Evolutionary conservation across 1,284 basidiomycete genomes (phyloP).

Genomic region (Rhizoctonia solani): DNA sequence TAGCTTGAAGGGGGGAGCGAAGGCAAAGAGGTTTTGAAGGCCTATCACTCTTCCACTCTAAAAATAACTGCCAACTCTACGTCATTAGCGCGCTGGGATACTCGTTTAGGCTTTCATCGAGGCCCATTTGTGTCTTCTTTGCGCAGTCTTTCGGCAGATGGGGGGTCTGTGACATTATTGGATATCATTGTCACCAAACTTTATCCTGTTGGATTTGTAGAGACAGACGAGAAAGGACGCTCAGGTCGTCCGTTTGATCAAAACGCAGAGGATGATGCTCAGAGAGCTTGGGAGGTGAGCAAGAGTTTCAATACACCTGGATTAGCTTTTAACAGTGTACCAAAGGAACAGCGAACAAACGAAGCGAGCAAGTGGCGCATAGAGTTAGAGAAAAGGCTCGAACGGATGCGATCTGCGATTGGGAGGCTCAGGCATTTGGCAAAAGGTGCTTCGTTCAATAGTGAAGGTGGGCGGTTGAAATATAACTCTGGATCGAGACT

Average conservation of each 20-base stretch:
- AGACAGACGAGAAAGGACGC: slow-evolving; percentile 48
- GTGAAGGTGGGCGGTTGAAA: slow-evolving; percentile 52
- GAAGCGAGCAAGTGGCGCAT: slow-evolving; percentile 59
- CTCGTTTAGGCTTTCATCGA: slow-evolving; percentile 76
- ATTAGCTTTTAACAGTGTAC: slow-evolving; percentile 1
- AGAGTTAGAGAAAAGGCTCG: slow-evolving; percentile 58
- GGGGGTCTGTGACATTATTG: slow-evolving; percentile 76
- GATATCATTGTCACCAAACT: slow-evolving; percentile 76
- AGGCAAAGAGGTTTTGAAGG: slow-evolving; percentile 81
- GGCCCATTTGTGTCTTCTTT: slow-evolving; percentile 72
- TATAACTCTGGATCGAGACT: not conserved
- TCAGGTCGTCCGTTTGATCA: slow-evolving; percentile 60
- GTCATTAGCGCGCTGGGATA: slow-evolving; percentile 84
- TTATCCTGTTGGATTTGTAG: slow-evolving; percentile 47
- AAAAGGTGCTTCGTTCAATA: slow-evolving; percentile 47
- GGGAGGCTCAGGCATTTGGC: slow-evolving; percentile 62
- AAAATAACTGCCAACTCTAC: slow-evolving; percentile 82
- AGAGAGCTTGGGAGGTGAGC: slow-evolving; percentile 64
- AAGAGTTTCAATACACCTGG: not conserved
- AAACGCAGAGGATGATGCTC: slow-evolving; percentile 69
- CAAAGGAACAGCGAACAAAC: slow-evolving; percentile 57
- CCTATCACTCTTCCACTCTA: slow-evolving; percentile 68
- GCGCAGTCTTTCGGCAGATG: slow-evolving; percentile 78
- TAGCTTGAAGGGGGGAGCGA: slow-evolving; percentile 78
- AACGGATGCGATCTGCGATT: slow-evolving; percentile 55